phyloP scores from a whole-genome alignment of 352 stramenopile genomes.

The Phytophthora europaea region DNA sequence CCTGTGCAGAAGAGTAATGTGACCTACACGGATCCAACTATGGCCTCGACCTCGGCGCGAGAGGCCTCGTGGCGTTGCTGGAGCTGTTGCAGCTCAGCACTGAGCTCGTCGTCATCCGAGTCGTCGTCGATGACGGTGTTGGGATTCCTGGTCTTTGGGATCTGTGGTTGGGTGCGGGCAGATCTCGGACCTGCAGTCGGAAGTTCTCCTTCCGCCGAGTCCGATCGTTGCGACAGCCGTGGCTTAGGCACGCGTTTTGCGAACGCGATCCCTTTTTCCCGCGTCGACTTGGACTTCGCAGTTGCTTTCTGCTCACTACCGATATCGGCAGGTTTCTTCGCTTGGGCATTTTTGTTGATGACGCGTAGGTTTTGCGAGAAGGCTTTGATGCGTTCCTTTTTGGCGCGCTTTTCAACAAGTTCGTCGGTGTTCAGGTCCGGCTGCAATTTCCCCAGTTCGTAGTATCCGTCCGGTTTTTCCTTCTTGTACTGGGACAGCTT shows the following conservation, averaged over 20 bases:
- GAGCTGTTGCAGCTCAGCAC: constrained; percentile 71
- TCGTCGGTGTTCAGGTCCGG: constrained; percentile 87
- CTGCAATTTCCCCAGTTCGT: constrained; percentile 91
- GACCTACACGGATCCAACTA: constrained; percentile 52
- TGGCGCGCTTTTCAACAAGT: constrained; percentile 83
- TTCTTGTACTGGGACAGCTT: constrained; percentile 91
- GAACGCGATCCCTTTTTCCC: constrained; percentile 81
- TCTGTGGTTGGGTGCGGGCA: constrained; percentile 8
- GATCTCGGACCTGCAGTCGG: not conserved
- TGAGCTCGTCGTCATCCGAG: constrained; percentile 68
- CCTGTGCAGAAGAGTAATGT: not conserved
- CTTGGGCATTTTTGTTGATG: constrained; percentile 71
- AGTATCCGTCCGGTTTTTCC: constrained; percentile 85
- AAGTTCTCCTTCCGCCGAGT: constrained; percentile 31
- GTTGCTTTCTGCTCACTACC: constrained; percentile 27
- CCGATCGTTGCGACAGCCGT: constrained; percentile 37
- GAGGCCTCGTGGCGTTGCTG: constrained; percentile 79
- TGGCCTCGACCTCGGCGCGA: constrained; percentile 76
- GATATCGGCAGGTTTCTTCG: constrained; percentile 44
- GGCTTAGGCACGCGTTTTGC: constrained; percentile 87
- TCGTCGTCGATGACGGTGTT: constrained; percentile 71
- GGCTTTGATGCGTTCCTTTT: constrained; percentile 82
- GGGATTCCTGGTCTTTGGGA: constrained; percentile 26
- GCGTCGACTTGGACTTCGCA: constrained; percentile 63
- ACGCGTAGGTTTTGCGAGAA: constrained; percentile 84